These are phyloP conservation scores for Emydomyces testavorans DNA, from an alignment of 2,329 filamentous ascomycete genomes.

Conservation along the genomic window DNA sequence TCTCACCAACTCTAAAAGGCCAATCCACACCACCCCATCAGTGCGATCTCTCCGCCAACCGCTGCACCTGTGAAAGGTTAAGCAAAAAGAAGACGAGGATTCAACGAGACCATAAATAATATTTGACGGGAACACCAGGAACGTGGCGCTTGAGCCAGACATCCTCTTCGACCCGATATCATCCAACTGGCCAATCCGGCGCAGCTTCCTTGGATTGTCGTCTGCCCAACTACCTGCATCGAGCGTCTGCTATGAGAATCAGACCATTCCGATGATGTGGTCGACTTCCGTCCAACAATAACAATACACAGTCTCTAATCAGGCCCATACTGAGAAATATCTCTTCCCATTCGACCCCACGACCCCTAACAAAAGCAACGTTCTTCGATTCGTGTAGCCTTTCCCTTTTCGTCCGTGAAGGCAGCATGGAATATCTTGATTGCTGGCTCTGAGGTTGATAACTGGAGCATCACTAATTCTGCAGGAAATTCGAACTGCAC, in stretches of 20 bases:
- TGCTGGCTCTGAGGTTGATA: conserved; percentile 1
- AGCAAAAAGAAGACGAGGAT: conserved; percentile 2
- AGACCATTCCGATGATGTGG: conserved; percentile 8
- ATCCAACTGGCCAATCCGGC: conserved; percentile 3
- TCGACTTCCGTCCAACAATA: conserved; percentile 2
- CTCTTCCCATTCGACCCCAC: not conserved
- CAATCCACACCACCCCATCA: conserved; percentile 11
- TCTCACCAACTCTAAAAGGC: conserved; percentile 11
- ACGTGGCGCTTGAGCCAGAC: conserved; percentile 10
- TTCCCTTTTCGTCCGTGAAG: not conserved
- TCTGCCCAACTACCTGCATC: conserved; percentile 9
- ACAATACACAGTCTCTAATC: not conserved
- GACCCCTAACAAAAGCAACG: not conserved
- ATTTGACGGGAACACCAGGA: conserved; percentile 11
- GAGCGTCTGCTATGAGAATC: not conserved
- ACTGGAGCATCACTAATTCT: not conserved
- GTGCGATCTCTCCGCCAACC: conserved; percentile 8
- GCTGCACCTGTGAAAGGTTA: not conserved
- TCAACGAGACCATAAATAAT: conserved; percentile 3
- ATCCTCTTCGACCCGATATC: not conserved
- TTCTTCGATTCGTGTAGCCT: not conserved
- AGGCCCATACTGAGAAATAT: not conserved
- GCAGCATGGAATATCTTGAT: not conserved
- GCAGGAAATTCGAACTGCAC: not conserved
- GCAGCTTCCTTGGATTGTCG: not conserved